phyloP scores from a whole-genome alignment of 2,329 filamentous ascomycete species.

The Diaporthe eres region DNA sequence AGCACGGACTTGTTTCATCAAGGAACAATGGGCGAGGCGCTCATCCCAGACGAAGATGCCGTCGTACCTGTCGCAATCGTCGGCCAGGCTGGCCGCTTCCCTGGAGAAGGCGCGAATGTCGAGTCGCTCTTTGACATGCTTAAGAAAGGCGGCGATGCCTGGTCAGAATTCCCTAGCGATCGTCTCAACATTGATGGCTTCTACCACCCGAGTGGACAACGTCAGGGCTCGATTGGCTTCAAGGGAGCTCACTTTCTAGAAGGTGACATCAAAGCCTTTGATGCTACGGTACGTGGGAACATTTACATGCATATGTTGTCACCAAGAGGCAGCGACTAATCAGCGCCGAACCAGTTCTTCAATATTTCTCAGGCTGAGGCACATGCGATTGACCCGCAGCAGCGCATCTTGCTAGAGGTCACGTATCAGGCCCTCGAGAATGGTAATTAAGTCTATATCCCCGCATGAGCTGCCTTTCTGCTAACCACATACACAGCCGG shows the following conservation, averaged over 20 bases:
- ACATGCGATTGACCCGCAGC: constrained; percentile 67
- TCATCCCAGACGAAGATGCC: constrained; percentile 31
- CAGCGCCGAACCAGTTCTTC: constrained; percentile 61
- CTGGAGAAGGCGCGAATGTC: constrained; percentile 67
- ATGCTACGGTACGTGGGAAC: constrained; percentile 60
- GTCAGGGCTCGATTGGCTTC: constrained; percentile 51
- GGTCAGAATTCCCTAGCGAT: constrained; percentile 73
- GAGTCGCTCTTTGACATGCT: constrained; percentile 79
- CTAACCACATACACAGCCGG: constrained; percentile 23
- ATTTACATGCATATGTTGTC: background rate
- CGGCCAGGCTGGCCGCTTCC: constrained; percentile 77
- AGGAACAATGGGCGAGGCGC: constrained; percentile 1
- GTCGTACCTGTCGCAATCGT: constrained; percentile 72
- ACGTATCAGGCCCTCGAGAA: constrained; percentile 67
- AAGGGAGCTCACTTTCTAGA: constrained; percentile 66
- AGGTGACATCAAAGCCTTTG: constrained; percentile 62
- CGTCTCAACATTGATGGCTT: constrained; percentile 78
- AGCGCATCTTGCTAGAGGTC: constrained; percentile 65
- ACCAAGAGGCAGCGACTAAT: background rate
- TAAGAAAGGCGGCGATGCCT: constrained; percentile 76
- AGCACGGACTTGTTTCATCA: background rate
- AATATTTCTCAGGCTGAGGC: constrained; percentile 64
- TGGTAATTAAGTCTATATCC: constrained; percentile 49
- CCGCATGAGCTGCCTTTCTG: background rate
- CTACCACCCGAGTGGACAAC: constrained; percentile 76